Evolutionary conservation across 495 filamentous ascomycete species (phyloP).

Genomic region (Hypoxylon cercidicola): DNA sequence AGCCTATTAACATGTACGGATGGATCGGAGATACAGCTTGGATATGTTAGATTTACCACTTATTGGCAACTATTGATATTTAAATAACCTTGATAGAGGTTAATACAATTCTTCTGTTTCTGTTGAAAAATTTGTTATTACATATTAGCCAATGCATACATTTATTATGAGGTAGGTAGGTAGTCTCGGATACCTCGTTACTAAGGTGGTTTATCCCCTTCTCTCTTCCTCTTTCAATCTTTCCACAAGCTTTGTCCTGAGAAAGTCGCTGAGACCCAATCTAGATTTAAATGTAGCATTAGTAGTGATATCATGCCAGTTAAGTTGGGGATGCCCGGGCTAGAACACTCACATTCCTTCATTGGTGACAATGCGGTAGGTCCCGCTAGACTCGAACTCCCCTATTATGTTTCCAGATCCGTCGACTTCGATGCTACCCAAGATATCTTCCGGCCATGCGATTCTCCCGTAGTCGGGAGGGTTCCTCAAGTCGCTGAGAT

Average conservation of each 20-base stretch:
- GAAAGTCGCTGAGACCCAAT: constrained; percentile 65
- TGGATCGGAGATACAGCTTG: neutral
- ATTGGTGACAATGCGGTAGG: constrained; percentile 74
- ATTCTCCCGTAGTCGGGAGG: constrained; percentile 93
- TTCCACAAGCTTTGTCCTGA: constrained; percentile 66
- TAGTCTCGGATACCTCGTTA: neutral
- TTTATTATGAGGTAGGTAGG: neutral
- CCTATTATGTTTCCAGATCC: constrained; percentile 74
- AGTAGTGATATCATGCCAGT: constrained; percentile 15
- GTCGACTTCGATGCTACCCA: constrained; percentile 91
- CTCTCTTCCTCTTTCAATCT: constrained; percentile 58
- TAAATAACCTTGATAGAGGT: no score
- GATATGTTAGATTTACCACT: no score
- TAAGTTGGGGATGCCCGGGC: constrained; percentile 1
- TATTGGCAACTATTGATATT: no score
- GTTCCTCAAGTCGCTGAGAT: constrained; percentile 83
- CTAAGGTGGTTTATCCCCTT: constrained; percentile 27
- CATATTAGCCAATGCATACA: neutral
- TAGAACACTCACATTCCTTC: constrained; percentile 73
- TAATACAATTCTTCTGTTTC: no score
- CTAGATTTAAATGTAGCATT: constrained; percentile 40
- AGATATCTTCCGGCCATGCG: constrained; percentile 90
- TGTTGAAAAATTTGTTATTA: no score
- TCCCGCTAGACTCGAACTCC: constrained; percentile 73
- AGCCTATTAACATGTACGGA: constrained; percentile 1